These are phyloP conservation scores for Verticillium zaregamsianum DNA, from an alignment of 2,329 filamentous ascomycete species.

Conservation along the genomic window DNA sequence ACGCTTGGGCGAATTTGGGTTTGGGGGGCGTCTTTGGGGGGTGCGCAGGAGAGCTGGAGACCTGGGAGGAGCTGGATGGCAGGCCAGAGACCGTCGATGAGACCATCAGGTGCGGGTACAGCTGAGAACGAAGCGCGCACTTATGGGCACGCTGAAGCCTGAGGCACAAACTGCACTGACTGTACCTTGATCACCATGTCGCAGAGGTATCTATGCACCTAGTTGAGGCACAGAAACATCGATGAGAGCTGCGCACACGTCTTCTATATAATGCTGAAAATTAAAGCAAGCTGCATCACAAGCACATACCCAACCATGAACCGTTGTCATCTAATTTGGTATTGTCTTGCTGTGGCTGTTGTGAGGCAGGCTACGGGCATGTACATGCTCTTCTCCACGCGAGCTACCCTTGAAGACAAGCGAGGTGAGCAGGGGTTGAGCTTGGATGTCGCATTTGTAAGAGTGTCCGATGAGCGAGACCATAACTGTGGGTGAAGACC, in stretches of 20 bases:
- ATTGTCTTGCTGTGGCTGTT: background rate
- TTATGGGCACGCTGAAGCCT: constrained; percentile 11
- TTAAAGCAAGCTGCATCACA: background rate
- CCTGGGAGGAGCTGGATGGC: background rate
- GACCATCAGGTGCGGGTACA: constrained; percentile 6
- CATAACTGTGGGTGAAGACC: too few species aligned
- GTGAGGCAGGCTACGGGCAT: background rate
- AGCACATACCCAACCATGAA: background rate
- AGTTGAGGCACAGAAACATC: too few species aligned
- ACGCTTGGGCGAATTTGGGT: constrained; percentile 12
- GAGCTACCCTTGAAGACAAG: too few species aligned
- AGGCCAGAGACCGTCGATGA: constrained; percentile 1
- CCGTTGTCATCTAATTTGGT: background rate
- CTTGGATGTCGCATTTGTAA: too few species aligned
- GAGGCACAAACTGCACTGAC: constrained; percentile 6
- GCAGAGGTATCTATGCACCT: background rate
- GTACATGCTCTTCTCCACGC: too few species aligned
- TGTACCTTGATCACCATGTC: background rate
- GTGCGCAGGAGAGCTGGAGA: constrained; percentile 5
- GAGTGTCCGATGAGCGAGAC: too few species aligned
- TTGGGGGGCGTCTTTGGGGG: constrained; percentile 6
- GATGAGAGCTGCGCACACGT: too few species aligned
- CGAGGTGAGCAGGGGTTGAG: too few species aligned
- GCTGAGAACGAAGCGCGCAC: constrained; percentile 10
- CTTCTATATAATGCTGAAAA: background rate